phyloP scores from a whole-genome alignment of 2,329 filamentous ascomycete genomes.

The Epichloe scottii region DNA sequence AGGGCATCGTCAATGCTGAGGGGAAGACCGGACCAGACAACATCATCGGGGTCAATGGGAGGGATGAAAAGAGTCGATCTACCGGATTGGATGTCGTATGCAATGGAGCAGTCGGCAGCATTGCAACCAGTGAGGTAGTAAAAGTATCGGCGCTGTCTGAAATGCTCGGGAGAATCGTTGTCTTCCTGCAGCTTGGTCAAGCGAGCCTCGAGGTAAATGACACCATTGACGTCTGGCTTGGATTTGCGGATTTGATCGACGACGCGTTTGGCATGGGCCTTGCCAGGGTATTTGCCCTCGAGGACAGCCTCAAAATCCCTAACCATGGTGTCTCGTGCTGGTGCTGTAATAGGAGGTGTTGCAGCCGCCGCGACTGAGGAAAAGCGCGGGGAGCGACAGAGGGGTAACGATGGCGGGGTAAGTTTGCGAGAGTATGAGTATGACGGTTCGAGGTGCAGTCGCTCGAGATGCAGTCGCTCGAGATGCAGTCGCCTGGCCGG shows the following conservation, averaged over 20 bases:
- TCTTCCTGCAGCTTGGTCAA: conserved; percentile 76
- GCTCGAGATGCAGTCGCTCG: background rate
- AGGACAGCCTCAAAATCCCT: conserved; percentile 39
- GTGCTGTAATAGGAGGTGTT: background rate
- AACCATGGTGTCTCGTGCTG: conserved; percentile 15
- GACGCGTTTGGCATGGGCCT: conserved; percentile 75
- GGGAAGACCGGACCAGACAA: conserved; percentile 89
- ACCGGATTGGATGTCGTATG: conserved; percentile 65
- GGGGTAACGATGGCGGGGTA: background rate
- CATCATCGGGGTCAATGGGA: conserved; percentile 71
- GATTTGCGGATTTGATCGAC: conserved; percentile 61
- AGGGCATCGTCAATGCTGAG: conserved; percentile 64
- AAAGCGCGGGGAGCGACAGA: background rate
- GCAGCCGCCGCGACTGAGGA: background rate
- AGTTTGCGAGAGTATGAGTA: background rate
- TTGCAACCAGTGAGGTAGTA: conserved; percentile 85
- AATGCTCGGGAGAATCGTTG: conserved; percentile 70
- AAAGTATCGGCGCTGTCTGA: conserved; percentile 85
- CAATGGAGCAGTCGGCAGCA: conserved; percentile 66
- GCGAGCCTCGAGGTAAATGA: conserved; percentile 82
- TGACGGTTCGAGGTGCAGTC: background rate
- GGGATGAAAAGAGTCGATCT: conserved; percentile 83
- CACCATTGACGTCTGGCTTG: conserved; percentile 49
- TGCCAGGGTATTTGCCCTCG: conserved; percentile 64
- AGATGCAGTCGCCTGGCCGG: background rate